Evolutionary conservation across 768 basidiomycete species (phyloP), one percentile per base, ranked within the genome.

Genomic region (Mycena olivaceomarginata): DNA sequence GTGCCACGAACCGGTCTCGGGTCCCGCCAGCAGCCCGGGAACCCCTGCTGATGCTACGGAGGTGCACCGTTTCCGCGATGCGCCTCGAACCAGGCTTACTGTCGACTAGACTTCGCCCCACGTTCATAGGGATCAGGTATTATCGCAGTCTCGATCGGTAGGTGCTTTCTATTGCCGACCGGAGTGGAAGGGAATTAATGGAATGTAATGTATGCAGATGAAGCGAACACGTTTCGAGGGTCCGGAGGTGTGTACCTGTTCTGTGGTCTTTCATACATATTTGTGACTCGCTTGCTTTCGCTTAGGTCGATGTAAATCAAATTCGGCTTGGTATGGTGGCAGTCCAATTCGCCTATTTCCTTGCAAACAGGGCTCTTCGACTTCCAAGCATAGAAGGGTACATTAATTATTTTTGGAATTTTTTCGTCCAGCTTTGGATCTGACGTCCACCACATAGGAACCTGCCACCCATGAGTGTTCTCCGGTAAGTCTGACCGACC

Each of bases 371-470:
- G 48, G 41, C 25, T 25, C 72, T 25, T 60, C 40, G 5, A 43
- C 72, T 25, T 60, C 40, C 5, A 43, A 56, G 31, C 72, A 77
- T 51, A 68, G 60, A 69, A 63, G 67, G 67, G 76, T 76, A 51
- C 9, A 41, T 53, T n/a, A n/a, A n/a, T n/a, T 43, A 45, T 11
- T 31, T 18, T 53, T 57, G 12, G 56, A 18, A 18, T 7, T n/a
- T 25, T 5, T n/a, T 37, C n/a, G 6, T 40, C 25, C 15, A 15
- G 0, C 48, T 40, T 57, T 40, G 18, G 45, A 57, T 39, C 41
- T 53, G 45, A 40, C 22, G 48, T 43, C 0, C 15, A n/a, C n/a
- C n/a, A 57, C n/a, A 57, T 12, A 77, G 76, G 71, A 77, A 69
- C 66, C 76, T 16, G 70, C 76, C 43, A 40, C 25, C 9, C 48